Evolutionary conservation across 352 stramenopile species (phyloP).

Genomic region (Phytophthora kernoviae): DNA sequence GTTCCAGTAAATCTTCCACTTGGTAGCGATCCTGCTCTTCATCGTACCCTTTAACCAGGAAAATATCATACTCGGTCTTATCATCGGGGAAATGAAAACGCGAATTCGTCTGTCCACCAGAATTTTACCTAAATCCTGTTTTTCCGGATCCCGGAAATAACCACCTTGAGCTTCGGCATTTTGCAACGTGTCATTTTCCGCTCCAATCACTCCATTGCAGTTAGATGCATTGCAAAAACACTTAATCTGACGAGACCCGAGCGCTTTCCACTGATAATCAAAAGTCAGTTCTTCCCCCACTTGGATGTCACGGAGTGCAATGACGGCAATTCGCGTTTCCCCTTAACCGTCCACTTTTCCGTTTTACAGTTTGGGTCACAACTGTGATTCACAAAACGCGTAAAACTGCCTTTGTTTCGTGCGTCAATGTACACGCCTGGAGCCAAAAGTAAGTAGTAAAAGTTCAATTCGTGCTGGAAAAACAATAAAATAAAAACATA

Average conservation of each 20-base stretch:
- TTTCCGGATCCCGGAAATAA: slow-evolving; percentile 71
- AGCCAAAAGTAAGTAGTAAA: slow-evolving; percentile 86
- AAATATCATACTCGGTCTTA: slow-evolving; percentile 60
- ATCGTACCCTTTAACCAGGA: slow-evolving; percentile 55
- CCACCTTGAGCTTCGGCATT: slow-evolving; percentile 44
- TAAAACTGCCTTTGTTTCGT: slow-evolving; percentile 91
- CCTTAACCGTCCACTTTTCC: slow-evolving; percentile 94
- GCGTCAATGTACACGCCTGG: slow-evolving; percentile 91
- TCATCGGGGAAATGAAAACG: slow-evolving; percentile 68
- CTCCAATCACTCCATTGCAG: slow-evolving; percentile 84
- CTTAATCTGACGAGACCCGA: slow-evolving; percentile 81
- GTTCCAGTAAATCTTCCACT: slow-evolving; percentile 46
- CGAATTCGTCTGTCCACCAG: slow-evolving; percentile 68
- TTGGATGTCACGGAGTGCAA: slow-evolving; percentile 90
- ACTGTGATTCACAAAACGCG: slow-evolving; percentile 97
- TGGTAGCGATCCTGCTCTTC: slow-evolving; percentile 53
- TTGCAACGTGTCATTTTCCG: slow-evolving; percentile 43
- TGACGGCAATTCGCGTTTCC: slow-evolving; percentile 94
- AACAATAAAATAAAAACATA: slow-evolving; percentile 3
- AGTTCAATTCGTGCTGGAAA: slow-evolving; percentile 78
- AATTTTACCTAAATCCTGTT: slow-evolving; percentile 45
- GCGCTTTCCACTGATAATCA: slow-evolving; percentile 96
- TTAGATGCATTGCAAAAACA: slow-evolving; percentile 69
- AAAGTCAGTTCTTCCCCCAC: slow-evolving; percentile 94
- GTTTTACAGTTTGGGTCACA: slow-evolving; percentile 96